phyloP scores from a whole-genome alignment of 78 protist genomes.

The Chrysochromulina parva region DNA sequence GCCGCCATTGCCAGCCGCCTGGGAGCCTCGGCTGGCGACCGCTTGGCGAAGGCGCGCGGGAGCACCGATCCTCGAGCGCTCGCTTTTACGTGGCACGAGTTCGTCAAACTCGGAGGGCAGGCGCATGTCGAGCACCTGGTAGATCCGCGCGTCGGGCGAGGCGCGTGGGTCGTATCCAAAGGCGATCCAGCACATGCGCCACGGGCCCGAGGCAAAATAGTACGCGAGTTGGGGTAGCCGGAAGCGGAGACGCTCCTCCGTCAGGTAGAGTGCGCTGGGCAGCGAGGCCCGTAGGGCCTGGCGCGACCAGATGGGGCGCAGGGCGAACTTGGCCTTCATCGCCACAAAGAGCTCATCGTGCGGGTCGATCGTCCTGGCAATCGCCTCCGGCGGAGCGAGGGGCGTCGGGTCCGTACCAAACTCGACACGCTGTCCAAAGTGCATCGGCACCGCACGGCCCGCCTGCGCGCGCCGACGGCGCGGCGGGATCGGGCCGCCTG shows the following conservation, averaged over 20 bases:
- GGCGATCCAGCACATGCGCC: not conserved
- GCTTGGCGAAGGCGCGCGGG: not conserved
- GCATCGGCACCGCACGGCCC: not conserved
- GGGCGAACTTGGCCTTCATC: not conserved
- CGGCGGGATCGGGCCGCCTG: no score
- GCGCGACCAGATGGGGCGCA: conserved; percentile 12
- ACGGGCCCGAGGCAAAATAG: not conserved
- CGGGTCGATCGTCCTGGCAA: not conserved
- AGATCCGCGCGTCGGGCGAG: not conserved
- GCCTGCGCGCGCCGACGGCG: no score
- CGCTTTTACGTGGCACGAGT: not conserved
- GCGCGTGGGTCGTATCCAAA: conserved; percentile 21
- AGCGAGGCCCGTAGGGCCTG: not conserved
- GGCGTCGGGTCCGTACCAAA: not conserved
- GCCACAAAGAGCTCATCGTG: not conserved
- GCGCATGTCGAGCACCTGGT: conserved; percentile 8
- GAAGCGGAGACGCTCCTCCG: not conserved
- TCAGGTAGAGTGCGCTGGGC: not conserved
- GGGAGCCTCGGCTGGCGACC: no score
- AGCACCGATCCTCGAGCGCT: not conserved
- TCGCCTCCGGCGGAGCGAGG: not conserved
- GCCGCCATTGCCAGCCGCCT: no score
- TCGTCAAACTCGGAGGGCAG: not conserved
- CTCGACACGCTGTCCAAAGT: not conserved
- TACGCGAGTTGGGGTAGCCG: not conserved